Evolutionary conservation across 2,329 filamentous ascomycete species (phyloP).

Genomic region (Pseudogymnoascus sp.): DNA sequence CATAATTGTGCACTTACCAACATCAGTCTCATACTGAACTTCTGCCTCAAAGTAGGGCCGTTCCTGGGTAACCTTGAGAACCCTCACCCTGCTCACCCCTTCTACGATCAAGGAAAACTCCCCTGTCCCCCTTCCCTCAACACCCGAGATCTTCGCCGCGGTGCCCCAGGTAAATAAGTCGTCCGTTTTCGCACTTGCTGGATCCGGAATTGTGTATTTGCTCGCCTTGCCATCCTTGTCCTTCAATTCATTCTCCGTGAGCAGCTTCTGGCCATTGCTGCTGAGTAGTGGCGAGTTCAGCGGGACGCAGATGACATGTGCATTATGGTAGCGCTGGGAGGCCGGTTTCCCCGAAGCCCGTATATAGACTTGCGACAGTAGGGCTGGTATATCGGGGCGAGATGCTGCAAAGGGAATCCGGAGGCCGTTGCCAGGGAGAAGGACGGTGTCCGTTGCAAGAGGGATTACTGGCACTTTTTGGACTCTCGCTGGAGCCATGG

Average conservation of each 20-base stretch:
- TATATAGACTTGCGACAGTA: constrained; percentile 79
- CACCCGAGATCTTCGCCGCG: constrained; percentile 67
- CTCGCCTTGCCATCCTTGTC: constrained; percentile 10
- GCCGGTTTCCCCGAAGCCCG: constrained; percentile 61
- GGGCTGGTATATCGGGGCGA: constrained; percentile 79
- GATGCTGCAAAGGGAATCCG: constrained; percentile 72
- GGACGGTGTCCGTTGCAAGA: constrained; percentile 68
- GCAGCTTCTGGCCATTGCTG: constrained; percentile 65
- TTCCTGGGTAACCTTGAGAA: constrained; percentile 69
- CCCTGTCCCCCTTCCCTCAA: constrained; percentile 65
- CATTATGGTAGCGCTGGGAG: constrained; percentile 52
- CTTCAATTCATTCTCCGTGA: constrained; percentile 54
- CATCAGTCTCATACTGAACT: constrained; percentile 63
- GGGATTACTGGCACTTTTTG: constrained; percentile 65
- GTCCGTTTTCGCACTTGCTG: constrained; percentile 51
- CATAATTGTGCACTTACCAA: constrained; percentile 39
- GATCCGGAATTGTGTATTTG: constrained; percentile 20
- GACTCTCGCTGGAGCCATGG: constrained; percentile 13
- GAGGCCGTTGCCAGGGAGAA: constrained; percentile 78
- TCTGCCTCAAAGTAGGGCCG: constrained; percentile 81
- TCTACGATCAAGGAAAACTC: constrained; percentile 83
- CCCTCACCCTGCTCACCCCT: constrained; percentile 66
- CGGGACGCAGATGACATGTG: constrained; percentile 83
- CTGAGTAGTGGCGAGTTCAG: constrained; percentile 68
- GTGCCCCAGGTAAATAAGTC: constrained; percentile 82